These are phyloP conservation scores for Botrytis fabae DNA, from an alignment of 2,329 filamentous ascomycete species.

Conservation along the genomic window DNA sequence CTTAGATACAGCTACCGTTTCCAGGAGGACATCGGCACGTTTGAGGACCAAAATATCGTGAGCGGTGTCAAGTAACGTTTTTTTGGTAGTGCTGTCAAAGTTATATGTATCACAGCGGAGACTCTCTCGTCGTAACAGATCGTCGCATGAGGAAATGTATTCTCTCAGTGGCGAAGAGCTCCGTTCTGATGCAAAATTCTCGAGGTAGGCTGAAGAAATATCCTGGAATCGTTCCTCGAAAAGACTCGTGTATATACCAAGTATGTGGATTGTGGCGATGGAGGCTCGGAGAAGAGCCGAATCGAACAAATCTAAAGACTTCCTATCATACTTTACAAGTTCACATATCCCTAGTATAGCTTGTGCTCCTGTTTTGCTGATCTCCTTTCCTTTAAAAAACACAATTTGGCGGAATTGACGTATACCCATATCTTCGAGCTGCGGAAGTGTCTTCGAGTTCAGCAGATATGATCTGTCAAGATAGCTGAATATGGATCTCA, in stretches of 20 bases:
- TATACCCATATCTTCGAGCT: slow-evolving; percentile 80
- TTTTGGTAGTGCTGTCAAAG: slow-evolving; percentile 79
- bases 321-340: slow-evolving; percentile 72
- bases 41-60: slow-evolving; percentile 71
- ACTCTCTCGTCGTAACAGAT: slow-evolving; percentile 70
- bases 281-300: slow-evolving; percentile 68
- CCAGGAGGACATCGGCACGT: slow-evolving; percentile 65
- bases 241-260: slow-evolving; percentile 73
- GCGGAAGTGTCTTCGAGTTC: slow-evolving; percentile 65
- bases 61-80: slow-evolving; percentile 70
- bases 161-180: slow-evolving; percentile 64
- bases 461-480: slow-evolving; percentile 88
- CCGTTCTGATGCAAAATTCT: slow-evolving; percentile 66
- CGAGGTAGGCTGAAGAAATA: slow-evolving; percentile 67
- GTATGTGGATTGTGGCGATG: slow-evolving; percentile 80
- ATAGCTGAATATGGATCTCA: slow-evolving; percentile 91
- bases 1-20: slow-evolving; percentile 66
- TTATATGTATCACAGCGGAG: slow-evolving; percentile 76
- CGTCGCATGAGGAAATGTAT: slow-evolving; percentile 72
- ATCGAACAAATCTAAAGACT: slow-evolving; percentile 57
- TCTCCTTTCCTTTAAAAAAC: slow-evolving; percentile 40
- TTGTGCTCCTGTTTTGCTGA: slow-evolving; percentile 45
- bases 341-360: slow-evolving; percentile 66
- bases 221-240: slow-evolving; percentile 78
- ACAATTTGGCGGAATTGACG: slow-evolving; percentile 67